Evolutionary conservation across 1,284 basidiomycete genomes (phyloP), one percentile per base, ranked within the genome.

Genomic region (Sporisorium graminicola): DNA sequence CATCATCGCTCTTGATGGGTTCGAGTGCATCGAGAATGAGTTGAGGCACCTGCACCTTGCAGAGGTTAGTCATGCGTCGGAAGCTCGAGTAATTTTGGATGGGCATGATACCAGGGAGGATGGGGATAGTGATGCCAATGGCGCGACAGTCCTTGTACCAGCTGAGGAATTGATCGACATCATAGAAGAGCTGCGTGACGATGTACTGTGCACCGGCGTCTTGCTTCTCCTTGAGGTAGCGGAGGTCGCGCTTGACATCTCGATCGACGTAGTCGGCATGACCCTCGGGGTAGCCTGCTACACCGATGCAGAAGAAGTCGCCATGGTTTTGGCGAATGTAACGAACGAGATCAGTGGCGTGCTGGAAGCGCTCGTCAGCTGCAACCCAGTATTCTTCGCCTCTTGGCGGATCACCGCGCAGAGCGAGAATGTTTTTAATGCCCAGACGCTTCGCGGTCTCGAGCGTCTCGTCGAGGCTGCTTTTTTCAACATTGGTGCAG

Each of bases 51-150:
- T 89, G 89, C 2, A 92, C 91, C 42, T 93, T 93, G 78, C 93
- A 94, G 26, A 99, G 88, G 83, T 95, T 96, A 43, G 92, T 93
- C 75, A 98, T 88, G 58, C 97, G 91, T 55, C 92, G 89, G 87
- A 99, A 99, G 1, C 95, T 95, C 22, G 92, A 90, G 84, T 95
- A 98, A 46, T 93, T 98, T 85, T 99, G 97, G 65, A 99, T 94
- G 0, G 97, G 97, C 95, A 99, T 98, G 70, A 99, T 91, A 6
- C 95, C 94, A 2, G 97, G 95, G 61, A 99, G 92, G 79, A 99
- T 92, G 1, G 96, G 95, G 14, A 95, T 90, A 1, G 87, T 90
- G 83, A 99, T 95, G 33, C 95, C 96, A 93, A 79, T 60, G 14
- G 61, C 51, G 20, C 81, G 58, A 44, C 81, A 83, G 8, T 58